Conservation (phyloP, 164 flowering plant species). For the grape (Vitis vinifera) region ASM3070453v1 NC_081810.1:2175001-2175500, state of each 20-base stretch:
- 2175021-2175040: conserved; percentile 7
- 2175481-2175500: too few relatives aligned
- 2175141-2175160: conserved; percentile 37
- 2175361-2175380: background rate
- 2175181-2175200: conserved; percentile 30
- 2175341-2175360: background rate
- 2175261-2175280: conserved; percentile 35
- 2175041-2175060: background rate
- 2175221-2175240: conserved; percentile 58
- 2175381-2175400: too few relatives aligned
- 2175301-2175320: conserved; percentile 38
- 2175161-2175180: conserved; percentile 52
- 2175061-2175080: background rate
- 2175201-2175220: conserved; percentile 29
- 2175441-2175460: too few relatives aligned
- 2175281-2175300: conserved; percentile 29
- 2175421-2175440: too few relatives aligned
- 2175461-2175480: too few relatives aligned
- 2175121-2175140: conserved; percentile 51
- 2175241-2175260: conserved; percentile 62
- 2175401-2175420: too few relatives aligned
- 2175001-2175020: background rate
- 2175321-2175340: background rate
- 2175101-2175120: conserved; percentile 42
- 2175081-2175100: conserved; percentile 15